Percentiles rank a stretch among this genome's conserved stretches.
Evolutionary conservation across 495 filamentous ascomycete species (phyloP).

Genomic region (Lophiostoma macrostomum): DNA sequence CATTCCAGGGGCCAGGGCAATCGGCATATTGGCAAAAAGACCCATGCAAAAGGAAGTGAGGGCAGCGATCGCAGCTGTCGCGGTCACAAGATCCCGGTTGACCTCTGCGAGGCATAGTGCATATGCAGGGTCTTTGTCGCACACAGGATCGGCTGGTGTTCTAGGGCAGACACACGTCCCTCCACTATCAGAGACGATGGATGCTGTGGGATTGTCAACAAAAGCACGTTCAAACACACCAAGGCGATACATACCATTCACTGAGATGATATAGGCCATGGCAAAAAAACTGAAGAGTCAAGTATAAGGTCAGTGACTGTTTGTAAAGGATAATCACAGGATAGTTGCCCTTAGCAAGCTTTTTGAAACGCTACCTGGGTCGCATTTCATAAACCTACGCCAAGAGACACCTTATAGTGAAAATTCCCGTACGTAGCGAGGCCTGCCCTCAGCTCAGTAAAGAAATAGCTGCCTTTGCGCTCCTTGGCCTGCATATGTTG

Average conservation of each 20-base stretch:
- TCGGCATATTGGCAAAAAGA: slow-evolving; percentile 61
- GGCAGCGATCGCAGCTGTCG: slow-evolving; percentile 73
- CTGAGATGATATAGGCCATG: slow-evolving; percentile 76
- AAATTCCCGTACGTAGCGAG: no score
- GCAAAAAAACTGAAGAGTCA: no score
- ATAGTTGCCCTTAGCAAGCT: no score
- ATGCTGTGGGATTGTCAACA: slow-evolving; percentile 6
- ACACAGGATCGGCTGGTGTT: slow-evolving; percentile 48
- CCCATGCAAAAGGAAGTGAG: slow-evolving; percentile 72
- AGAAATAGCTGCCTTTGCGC: slow-evolving; percentile 71
- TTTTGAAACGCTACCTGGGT: no score
- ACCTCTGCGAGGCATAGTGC: slow-evolving; percentile 61
- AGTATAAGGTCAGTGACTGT: no score
- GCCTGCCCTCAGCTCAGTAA: slow-evolving; percentile 75
- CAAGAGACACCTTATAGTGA: no score
- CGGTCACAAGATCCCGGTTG: slow-evolving; percentile 73
- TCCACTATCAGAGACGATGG: slow-evolving; percentile 62
- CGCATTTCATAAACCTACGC: no score
- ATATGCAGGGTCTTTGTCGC: slow-evolving; percentile 57
- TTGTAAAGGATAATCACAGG: no score
- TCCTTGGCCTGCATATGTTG: slow-evolving; percentile 49
- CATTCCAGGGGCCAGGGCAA: slow-evolving; percentile 61
- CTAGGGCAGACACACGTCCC: slow-evolving; percentile 72
- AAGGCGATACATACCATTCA: slow-evolving; percentile 56
- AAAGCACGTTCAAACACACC: neutral